Conservation (phyloP, 2,329 filamentous ascomycete genomes). For the Sporothrix humicola region DNA sequence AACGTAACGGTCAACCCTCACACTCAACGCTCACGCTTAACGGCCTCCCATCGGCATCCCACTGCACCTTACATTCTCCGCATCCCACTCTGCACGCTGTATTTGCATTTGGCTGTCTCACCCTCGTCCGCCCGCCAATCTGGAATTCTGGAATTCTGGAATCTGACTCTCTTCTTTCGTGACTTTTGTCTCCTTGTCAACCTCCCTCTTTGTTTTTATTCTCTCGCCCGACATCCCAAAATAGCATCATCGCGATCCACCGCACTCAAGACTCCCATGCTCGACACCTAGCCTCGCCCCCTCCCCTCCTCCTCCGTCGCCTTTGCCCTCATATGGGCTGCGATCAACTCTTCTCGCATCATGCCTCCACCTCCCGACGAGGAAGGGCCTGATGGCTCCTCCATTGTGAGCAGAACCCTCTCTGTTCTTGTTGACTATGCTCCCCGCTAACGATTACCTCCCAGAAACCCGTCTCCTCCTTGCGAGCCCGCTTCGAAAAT, state of each 20-base stretch:
- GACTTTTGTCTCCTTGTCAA: neutral
- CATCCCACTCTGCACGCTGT: conserved; percentile 14
- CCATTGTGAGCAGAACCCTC: conserved; percentile 62
- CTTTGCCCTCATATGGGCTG: conserved; percentile 16
- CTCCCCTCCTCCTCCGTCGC: conserved; percentile 5
- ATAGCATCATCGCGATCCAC: neutral
- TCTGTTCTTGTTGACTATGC: too few relatives aligned
- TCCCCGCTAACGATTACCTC: neutral
- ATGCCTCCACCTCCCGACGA: conserved; percentile 53
- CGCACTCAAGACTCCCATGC: conserved; percentile 12
- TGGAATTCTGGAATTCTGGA: neutral
- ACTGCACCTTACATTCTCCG: conserved; percentile 21
- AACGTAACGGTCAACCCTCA: neutral
- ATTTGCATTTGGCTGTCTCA: conserved; percentile 7
- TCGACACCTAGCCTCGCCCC: conserved; percentile 38
- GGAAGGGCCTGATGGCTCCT: conserved; percentile 75
- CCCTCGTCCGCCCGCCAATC: neutral
- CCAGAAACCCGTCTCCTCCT: conserved; percentile 80
- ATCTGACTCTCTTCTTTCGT: neutral
- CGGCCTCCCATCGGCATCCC: conserved; percentile 13
- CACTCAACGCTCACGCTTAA: neutral
- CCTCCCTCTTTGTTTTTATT: neutral
- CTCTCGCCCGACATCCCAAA: neutral
- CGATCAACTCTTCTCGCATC: conserved; percentile 42
- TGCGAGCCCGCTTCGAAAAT: conserved; percentile 82